These are phyloP conservation scores for Cladophialophora yegresii DNA, from an alignment of 2,329 filamentous ascomycete species.

Conservation along the genomic window DNA sequence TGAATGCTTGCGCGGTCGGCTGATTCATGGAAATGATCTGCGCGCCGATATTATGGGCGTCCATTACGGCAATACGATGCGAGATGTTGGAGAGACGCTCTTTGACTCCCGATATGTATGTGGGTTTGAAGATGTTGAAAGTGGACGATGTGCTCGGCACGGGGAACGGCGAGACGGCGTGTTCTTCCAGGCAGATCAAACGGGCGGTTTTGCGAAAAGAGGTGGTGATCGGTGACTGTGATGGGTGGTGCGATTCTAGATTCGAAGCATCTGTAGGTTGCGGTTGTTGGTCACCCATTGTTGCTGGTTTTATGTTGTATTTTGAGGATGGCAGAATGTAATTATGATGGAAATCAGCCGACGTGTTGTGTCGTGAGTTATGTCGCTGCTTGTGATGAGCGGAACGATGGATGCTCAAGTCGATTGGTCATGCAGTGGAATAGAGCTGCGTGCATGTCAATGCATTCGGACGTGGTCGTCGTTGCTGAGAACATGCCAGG, in stretches of 20 bases:
- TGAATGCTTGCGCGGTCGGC: constrained; percentile 23
- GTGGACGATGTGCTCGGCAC: constrained; percentile 13
- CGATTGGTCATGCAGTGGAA: neutral
- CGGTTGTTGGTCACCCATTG: neutral
- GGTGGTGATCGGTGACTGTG: neutral
- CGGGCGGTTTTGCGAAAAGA: constrained; percentile 6
- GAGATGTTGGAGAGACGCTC: constrained; percentile 22
- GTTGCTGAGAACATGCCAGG: neutral
- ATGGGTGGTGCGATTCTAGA: constrained; percentile 5
- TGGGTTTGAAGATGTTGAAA: constrained; percentile 19
- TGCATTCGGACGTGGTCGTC: neutral
- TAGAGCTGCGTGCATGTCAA: neutral
- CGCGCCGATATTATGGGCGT: constrained; percentile 26
- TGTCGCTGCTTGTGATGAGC: no score
- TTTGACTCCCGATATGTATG: constrained; percentile 19
- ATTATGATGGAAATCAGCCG: neutral
- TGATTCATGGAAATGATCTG: constrained; percentile 29
- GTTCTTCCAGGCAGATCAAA: constrained; percentile 30
- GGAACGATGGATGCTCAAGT: neutral
- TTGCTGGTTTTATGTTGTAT: neutral
- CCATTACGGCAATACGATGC: constrained; percentile 24
- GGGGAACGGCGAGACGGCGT: constrained; percentile 24
- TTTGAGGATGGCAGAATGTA: neutral
- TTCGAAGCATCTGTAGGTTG: neutral
- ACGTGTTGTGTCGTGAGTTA: neutral